These are phyloP conservation scores for Peterozyma toletana DNA, from an alignment of 805 yeast species.

Conservation along the genomic window DNA sequence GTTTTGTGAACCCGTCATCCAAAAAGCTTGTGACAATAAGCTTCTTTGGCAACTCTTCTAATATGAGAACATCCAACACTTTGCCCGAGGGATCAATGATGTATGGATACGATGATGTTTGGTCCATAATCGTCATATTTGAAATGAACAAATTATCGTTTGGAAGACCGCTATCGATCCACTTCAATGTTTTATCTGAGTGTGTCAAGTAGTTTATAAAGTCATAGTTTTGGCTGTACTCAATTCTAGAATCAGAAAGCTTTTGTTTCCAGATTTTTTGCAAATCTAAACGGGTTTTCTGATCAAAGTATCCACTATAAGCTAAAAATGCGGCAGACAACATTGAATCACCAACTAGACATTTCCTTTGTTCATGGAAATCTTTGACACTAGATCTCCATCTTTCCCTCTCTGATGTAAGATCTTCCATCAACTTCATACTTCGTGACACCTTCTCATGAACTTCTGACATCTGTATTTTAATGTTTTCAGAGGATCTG, in stretches of 20 bases:
- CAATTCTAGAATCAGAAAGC: constrained; percentile 28
- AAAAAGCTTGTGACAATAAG: constrained; percentile 61
- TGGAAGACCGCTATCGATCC: constrained; percentile 49
- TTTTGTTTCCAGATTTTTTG: constrained; percentile 26
- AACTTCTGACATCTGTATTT: constrained; percentile 60
- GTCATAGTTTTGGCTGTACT: constrained; percentile 27
- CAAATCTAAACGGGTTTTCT: constrained; percentile 31
- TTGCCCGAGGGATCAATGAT: constrained; percentile 68
- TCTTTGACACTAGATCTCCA: constrained; percentile 60
- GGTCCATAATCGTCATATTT: constrained; percentile 48
- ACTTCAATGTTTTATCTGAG: constrained; percentile 31
- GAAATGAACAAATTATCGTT: constrained; percentile 57
- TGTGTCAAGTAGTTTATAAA: constrained; percentile 30
- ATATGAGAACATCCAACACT: constrained; percentile 32
- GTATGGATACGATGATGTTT: constrained; percentile 36
- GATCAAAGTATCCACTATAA: constrained; percentile 56
- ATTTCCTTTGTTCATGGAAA: constrained; percentile 37
- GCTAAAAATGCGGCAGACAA: constrained; percentile 54
- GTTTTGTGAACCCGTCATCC: constrained; percentile 57
- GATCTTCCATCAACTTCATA: constrained; percentile 48
- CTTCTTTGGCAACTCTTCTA: constrained; percentile 23
- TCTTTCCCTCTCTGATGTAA: constrained; percentile 61
- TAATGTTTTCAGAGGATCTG: constrained; percentile 70
- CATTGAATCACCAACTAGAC: constrained; percentile 58
- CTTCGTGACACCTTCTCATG: constrained; percentile 58